Base-by-base conservation (phyloP, 306 rosid genomes). In the Psophocarpus tetragonolobus region DNA sequence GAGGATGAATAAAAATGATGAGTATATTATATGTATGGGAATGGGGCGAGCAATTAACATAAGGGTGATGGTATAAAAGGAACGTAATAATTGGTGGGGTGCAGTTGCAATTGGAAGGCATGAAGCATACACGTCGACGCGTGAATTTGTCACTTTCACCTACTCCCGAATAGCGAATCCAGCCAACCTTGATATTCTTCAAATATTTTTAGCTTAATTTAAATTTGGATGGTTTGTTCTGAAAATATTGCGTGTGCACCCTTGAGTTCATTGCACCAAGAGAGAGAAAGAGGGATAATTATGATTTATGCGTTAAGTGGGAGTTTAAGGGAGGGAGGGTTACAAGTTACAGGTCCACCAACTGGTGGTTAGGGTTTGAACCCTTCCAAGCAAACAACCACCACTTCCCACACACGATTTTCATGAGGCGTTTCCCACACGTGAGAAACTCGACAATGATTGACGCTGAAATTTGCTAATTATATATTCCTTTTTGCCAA, bases 361-460 rank as follows among this genome's bases (percentile, higher is more conserved):
- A 90, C 94, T 90, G 91, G 97, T 91, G 78, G 98, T 90, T 90
- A 84, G 82, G 86, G 69, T 84, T 84, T 81, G 82, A 88, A 82
- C 87, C 86, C 83, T 82, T 81, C 84, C 82, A 90, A 90, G 91
- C 96, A 94, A 91, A 87, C 97, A 79, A 85, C 89, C 53, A 82
- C 82, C 86, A 47, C 23, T 12, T 57, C 32, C 30, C 33, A 35
- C 77, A 32, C 79, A 33, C 83, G 2, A 54, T 80, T 62, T 80
- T 72, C 72, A 50, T 80, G 56, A 78, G 76, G 87, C 89, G 76
- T 86, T 80, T 68, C 26, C 62, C 90, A 86, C 92, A 91, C 92
- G 94, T 86, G 97, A 82, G 79, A 68, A 87, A 50, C 86, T 65
- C 36, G 75, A 66, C 57, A 75, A 84, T 84, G 87, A 89, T 85